Base-by-base conservation (phyloP, 202 grass and related monocot species). In the Elaeis oleifera region DNA sequence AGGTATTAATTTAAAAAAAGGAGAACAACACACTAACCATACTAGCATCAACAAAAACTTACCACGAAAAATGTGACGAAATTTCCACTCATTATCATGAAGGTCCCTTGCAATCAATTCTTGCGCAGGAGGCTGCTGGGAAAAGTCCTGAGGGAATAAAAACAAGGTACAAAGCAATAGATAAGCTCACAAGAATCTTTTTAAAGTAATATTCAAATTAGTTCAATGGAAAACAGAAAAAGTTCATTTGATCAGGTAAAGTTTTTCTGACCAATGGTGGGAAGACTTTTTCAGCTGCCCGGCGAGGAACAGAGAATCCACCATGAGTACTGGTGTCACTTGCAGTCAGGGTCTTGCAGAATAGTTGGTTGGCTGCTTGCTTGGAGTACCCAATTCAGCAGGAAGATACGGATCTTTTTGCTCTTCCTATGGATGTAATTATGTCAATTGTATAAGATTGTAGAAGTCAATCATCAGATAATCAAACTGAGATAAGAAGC, bases 281-380 rank as follows among this genome's bases (percentile, higher is more conserved):
- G 50, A 91, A 96, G 73, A 96, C 92, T 96, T 96, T 96, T 71
- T 96, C 92, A 62, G 92, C 92, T 65, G 92, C 88, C 55, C 92
- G 76, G 16, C 91, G 79, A 5, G 87, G 91, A 70, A 96, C 91
- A 56, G 91, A 96, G 81, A 96, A 96, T 32, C 91, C 91, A 55
- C 91, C 91, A 74, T 96, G 91, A n/a, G 91, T 96, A 64, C 91
- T 96, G 0, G 91, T 96, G 53, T 96, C 90, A 80, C 90, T 96
- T 68, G 90, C 90, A 64, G 91, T 96, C 66, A 96, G 67, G 5
- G 91, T 96, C 76, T 96, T 96, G 76, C 91, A 96, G 68, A 96
- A 72, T 96, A 96, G 70, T 96, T 96, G 24, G 84, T 89, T 18
- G 92, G 92, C 68, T 96, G 92, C 76, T 89, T 96, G 83, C 74